Evolutionary conservation across 331 rosid genomes (phyloP).

Genomic region (Malus hybrid): DNA sequence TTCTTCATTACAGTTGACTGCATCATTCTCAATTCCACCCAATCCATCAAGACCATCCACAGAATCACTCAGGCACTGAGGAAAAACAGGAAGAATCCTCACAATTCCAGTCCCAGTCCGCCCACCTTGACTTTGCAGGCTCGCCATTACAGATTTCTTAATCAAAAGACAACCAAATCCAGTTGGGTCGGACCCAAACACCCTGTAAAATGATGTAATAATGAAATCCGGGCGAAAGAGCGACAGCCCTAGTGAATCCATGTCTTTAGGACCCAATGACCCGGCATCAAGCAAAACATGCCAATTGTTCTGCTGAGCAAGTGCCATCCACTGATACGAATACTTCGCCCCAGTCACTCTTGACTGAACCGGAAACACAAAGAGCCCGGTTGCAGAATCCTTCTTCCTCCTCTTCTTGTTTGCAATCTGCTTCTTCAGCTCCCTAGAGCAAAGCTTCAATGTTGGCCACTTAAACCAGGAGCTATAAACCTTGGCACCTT

Average conservation of each 20-base stretch:
- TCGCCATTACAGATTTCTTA: conserved; percentile 43
- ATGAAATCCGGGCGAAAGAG: conserved; percentile 43
- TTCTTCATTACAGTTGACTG: conserved; percentile 22
- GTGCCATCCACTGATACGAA: conserved; percentile 56
- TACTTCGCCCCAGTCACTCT: conserved; percentile 55
- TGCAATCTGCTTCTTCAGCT: conserved; percentile 37
- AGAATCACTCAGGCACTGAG: conserved; percentile 43
- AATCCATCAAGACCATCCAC: conserved; percentile 37
- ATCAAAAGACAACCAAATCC: conserved; percentile 47
- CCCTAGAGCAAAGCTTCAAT: conserved; percentile 43
- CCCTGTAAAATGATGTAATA: conserved; percentile 43
- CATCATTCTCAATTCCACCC: conserved; percentile 30
- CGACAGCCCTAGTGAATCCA: conserved; percentile 49
- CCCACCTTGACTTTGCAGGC: conserved; percentile 39
- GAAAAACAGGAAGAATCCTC: conserved; percentile 39
- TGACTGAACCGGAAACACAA: conserved; percentile 51
- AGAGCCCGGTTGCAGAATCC: conserved; percentile 44
- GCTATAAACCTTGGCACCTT: conserved; percentile 44
- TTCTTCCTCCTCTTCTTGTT: conserved; percentile 44
- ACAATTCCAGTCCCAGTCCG: conserved; percentile 44
- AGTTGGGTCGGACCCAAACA: conserved; percentile 44
- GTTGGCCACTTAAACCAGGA: conserved; percentile 56
- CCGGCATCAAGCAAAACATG: conserved; percentile 51
- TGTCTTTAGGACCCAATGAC: conserved; percentile 47
- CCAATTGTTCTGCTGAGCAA: conserved; percentile 57